Percentiles rank a stretch among this genome's conserved stretches.
These are phyloP conservation scores for Solanum hybrid DNA, from an alignment of 305 asterid genomes.

Conservation along the genomic window DNA sequence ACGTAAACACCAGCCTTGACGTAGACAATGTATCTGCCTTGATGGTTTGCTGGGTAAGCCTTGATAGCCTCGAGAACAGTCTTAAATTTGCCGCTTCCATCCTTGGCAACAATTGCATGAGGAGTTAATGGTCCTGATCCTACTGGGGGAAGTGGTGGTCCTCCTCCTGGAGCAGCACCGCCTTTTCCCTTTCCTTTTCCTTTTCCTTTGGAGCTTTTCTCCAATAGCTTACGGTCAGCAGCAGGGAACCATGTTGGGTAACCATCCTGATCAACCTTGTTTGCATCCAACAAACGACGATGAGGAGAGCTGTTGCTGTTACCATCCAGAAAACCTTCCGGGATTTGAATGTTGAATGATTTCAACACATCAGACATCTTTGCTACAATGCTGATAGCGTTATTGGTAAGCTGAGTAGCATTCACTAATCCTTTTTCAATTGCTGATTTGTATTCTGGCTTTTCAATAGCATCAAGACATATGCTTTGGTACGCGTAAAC, in stretches of 20 bases:
- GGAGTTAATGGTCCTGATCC: conserved; percentile 16
- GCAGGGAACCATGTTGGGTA: conserved; percentile 45
- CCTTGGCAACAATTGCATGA: conserved; percentile 51
- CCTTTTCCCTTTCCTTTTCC: background rate
- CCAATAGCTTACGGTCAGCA: conserved; percentile 49
- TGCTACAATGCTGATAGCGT: conserved; percentile 50
- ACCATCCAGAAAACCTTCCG: background rate
- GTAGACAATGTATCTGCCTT: conserved; percentile 44
- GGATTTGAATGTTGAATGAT: conserved; percentile 20
- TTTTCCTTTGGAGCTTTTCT: background rate
- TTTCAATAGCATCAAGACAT: conserved; percentile 39
- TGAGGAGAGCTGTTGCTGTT: background rate
- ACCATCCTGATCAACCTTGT: conserved; percentile 20
- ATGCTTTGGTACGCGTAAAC: conserved; percentile 36
- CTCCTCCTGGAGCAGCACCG: background rate
- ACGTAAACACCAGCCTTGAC: conserved; percentile 59
- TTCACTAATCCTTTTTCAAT: conserved; percentile 34
- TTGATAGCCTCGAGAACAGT: conserved; percentile 33
- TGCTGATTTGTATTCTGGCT: conserved; percentile 27
- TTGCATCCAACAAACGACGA: conserved; percentile 21
- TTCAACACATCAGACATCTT: conserved; percentile 27
- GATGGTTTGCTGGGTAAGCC: conserved; percentile 35
- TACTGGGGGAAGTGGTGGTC: background rate
- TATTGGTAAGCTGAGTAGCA: conserved; percentile 51
- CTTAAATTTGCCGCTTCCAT: conserved; percentile 53